These are phyloP conservation scores for Tricharina praecox DNA, from an alignment of 495 filamentous ascomycete genomes.

Conservation along the genomic window DNA sequence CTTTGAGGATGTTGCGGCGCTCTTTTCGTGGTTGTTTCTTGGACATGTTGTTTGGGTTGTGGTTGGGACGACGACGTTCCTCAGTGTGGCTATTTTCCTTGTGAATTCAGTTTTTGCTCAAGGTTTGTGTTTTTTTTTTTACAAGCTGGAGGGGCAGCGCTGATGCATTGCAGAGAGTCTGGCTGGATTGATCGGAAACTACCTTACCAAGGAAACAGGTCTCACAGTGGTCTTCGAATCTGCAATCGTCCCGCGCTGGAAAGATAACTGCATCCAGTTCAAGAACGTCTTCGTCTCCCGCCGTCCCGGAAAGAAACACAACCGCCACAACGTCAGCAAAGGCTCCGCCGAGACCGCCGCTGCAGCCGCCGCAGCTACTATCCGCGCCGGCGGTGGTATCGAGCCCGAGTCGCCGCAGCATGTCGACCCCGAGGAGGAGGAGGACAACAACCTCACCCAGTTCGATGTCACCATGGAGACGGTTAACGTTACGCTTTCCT, in stretches of 20 bases:
- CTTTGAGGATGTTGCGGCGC: constrained; percentile 81
- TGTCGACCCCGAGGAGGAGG: constrained; percentile 35
- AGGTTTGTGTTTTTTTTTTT: constrained; percentile 31
- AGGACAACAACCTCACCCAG: constrained; percentile 93
- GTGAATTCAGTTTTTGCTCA: constrained; percentile 96
- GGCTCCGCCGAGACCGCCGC: constrained; percentile 75
- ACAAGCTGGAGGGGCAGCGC: background rate
- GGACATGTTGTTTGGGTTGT: constrained; percentile 91
- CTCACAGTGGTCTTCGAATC: constrained; percentile 96
- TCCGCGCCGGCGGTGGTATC: constrained; percentile 27
- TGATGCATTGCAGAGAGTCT: constrained; percentile 51
- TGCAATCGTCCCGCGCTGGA: constrained; percentile 91
- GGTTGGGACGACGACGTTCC: constrained; percentile 91
- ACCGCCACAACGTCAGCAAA: constrained; percentile 61
- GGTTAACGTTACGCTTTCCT: constrained; percentile 93
- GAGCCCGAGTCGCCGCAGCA: too few species aligned
- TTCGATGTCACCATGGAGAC: constrained; percentile 91
- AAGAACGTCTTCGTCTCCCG: constrained; percentile 92
- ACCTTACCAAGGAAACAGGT: constrained; percentile 83
- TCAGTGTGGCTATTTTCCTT: constrained; percentile 70
- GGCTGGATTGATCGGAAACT: constrained; percentile 84
- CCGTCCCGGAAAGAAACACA: constrained; percentile 56
- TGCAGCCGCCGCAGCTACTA: constrained; percentile 61
- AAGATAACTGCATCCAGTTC: constrained; percentile 83
- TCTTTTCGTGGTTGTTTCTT: constrained; percentile 85